A percentile compares a stretch with the other conserved stretches of the same genome.
phyloP scores from a whole-genome alignment of 768 basidiomycete genomes.

The Suillus americanus region DNA sequence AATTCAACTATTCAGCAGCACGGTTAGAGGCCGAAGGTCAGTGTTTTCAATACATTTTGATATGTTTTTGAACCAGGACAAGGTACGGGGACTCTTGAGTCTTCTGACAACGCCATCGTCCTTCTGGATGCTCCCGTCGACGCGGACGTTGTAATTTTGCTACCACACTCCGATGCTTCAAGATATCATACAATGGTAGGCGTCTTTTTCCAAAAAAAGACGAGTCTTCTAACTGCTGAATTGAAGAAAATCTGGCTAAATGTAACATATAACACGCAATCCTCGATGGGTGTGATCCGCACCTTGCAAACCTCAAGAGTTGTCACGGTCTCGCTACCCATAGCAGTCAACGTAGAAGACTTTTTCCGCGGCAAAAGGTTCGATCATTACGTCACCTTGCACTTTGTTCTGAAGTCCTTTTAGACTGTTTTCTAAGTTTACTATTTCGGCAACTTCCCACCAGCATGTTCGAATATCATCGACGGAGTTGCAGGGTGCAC shows the following conservation, averaged over 20 bases:
- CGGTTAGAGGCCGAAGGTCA: conserved; percentile 37
- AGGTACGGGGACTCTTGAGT: conserved; percentile 33
- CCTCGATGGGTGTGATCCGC: conserved; percentile 53
- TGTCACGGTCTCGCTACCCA: conserved; percentile 71
- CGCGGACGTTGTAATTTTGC: conserved; percentile 44
- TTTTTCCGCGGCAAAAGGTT: conserved; percentile 89
- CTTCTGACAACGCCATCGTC: conserved; percentile 43
- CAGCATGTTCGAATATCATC: conserved; percentile 77
- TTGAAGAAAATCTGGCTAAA: conserved; percentile 65
- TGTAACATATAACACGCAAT: conserved; percentile 64
- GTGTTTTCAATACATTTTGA: background rate
- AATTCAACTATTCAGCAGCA: conserved; percentile 46
- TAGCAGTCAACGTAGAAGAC: conserved; percentile 94
- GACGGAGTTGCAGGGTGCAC: conserved; percentile 50
- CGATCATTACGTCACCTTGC: conserved; percentile 13
- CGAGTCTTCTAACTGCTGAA: conserved; percentile 6
- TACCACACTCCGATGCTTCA: conserved; percentile 71
- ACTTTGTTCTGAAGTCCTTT: conserved; percentile 1
- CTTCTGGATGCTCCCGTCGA: conserved; percentile 49
- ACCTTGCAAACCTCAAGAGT: conserved; percentile 52
- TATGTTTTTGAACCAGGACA: conserved; percentile 14
- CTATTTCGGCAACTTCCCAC: conserved; percentile 76
- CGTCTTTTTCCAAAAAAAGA: conserved; percentile 9
- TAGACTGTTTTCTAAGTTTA: conserved; percentile 90
- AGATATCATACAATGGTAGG: conserved; percentile 61